These are phyloP conservation scores for Chiua sp. DNA, from an alignment of 1,284 basidiomycete species.

Conservation along the genomic window DNA sequence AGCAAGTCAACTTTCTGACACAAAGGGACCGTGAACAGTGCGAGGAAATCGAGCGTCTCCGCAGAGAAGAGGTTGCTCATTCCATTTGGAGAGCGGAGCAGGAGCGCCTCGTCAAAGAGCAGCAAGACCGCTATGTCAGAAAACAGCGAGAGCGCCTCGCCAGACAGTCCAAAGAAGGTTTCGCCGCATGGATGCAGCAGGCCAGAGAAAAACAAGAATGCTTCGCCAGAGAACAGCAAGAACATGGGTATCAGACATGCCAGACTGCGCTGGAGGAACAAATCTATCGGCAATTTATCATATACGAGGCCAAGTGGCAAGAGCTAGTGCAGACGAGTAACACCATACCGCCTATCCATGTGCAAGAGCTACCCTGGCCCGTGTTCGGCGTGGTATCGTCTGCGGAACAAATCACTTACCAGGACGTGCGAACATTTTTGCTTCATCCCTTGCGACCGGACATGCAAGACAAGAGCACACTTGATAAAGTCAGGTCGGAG, in stretches of 20 bases:
- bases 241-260: constrained; percentile 11
- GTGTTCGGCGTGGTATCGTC: constrained; percentile 30
- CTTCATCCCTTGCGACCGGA: constrained; percentile 39
- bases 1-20: constrained; percentile 9
- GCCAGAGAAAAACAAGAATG: not conserved
- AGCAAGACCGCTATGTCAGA: not conserved
- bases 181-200: not conserved
- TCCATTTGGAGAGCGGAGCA: not conserved
- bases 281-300: constrained; percentile 10
- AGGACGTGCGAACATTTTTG: constrained; percentile 44
- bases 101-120: not conserved
- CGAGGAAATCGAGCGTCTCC: constrained; percentile 15
- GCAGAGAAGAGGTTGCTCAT: constrained; percentile 17
- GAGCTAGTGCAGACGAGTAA: constrained; percentile 36
- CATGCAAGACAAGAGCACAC: constrained; percentile 36
- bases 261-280: constrained; percentile 6
- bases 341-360: constrained; percentile 22
- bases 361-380: constrained; percentile 55
- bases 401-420: constrained; percentile 35
- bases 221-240: not conserved
- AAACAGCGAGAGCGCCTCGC: not conserved
- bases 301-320: constrained; percentile 48
- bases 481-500: constrained; percentile 48
- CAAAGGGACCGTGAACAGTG: constrained; percentile 2
- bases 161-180: not conserved